Evolutionary conservation across 164 flowering plant species (phyloP), one percentile per base, ranked within the genome.

Genomic region (Sedum album): DNA sequence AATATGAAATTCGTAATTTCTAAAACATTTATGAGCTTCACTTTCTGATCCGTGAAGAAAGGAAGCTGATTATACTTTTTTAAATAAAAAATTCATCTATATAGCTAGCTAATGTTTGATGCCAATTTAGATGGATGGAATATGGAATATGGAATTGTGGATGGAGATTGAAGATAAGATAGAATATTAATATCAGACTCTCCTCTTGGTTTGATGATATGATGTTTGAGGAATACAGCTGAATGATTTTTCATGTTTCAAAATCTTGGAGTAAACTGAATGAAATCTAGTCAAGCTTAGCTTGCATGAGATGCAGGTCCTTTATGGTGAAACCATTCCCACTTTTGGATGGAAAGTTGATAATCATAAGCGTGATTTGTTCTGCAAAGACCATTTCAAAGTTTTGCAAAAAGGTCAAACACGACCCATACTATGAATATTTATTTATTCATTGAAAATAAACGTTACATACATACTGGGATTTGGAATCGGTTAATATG

Each of bases 311-410:
- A 57, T 57, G 62, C 33, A 57, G 62, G 33, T 28, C 5, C 31
- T 57, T 26, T 57, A 28, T 57, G 62, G 18, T 57, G 62, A 57
- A 55, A 23, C 5, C 28, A 8, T n/a, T 0, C 23, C 57, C 38
- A n/a, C n/a, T 51, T 51, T 51, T 51, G 21, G 30, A 25, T 55
- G 61, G 61, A 57, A 57, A 57, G 62, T 28, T 57, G 62, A 57
- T 55, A 55, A 55, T 55, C 61, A 55, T 55, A 15, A 25, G 61
- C 61, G 11, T 55, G 61, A 55, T 55, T 26, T 55, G 2, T 0
- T 55, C 31, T 26, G 31, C 31, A 55, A 25, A 25, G 31, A 55
- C 60, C 30, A 53, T 21, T 53, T 53, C 60, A 53, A 13, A 11
- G 21, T 53, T 53, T 53, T 5, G 28, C 8, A 53, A 44, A n/a